phyloP scores from a whole-genome alignment of 2,329 filamentous ascomycete genomes.

The Cladophialophora psammophila region DNA sequence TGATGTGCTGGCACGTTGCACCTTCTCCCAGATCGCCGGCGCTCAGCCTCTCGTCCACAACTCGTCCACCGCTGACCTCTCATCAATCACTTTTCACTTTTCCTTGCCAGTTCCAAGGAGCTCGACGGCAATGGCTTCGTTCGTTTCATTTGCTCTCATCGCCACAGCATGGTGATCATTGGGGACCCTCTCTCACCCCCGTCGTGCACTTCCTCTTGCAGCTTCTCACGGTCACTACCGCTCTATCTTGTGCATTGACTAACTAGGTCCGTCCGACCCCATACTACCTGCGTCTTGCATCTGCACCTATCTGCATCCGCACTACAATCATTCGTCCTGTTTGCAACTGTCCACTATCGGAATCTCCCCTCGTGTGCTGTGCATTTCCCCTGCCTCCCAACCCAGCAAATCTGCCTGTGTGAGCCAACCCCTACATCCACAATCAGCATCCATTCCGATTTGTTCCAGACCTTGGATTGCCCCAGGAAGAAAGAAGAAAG shows the following conservation, averaged over 20 bases:
- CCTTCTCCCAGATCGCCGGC: slow-evolving; percentile 28
- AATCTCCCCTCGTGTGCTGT: slow-evolving; percentile 15
- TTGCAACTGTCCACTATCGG: slow-evolving; percentile 6
- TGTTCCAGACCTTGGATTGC: slow-evolving; percentile 2
- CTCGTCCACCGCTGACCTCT: slow-evolving; percentile 24
- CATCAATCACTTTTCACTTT: slow-evolving; percentile 16
- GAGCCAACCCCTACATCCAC: slow-evolving; percentile 17
- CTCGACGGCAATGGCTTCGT: slow-evolving; percentile 18
- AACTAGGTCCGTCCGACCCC: slow-evolving; percentile 20
- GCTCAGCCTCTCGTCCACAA: slow-evolving; percentile 36
- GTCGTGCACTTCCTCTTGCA: slow-evolving; percentile 22
- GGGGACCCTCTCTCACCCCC: background rate
- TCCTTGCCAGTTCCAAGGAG: slow-evolving; percentile 2
- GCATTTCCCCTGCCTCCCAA: slow-evolving; percentile 17
- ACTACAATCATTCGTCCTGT: slow-evolving; percentile 27
- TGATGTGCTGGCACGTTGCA: slow-evolving; percentile 41
- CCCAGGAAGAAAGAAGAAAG: slow-evolving; percentile 1
- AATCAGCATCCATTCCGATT: slow-evolving; percentile 9
- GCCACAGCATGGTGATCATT: slow-evolving; percentile 26
- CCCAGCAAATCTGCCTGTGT: slow-evolving; percentile 18
- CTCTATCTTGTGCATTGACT: slow-evolving; percentile 11
- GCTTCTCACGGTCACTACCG: slow-evolving; percentile 20
- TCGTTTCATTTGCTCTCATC: slow-evolving; percentile 28
- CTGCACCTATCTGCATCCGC: slow-evolving; percentile 16
- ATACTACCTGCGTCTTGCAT: slow-evolving; percentile 17